Conservation (phyloP, 441 rosid species). For the Adansonia rubrostipa region DNA sequence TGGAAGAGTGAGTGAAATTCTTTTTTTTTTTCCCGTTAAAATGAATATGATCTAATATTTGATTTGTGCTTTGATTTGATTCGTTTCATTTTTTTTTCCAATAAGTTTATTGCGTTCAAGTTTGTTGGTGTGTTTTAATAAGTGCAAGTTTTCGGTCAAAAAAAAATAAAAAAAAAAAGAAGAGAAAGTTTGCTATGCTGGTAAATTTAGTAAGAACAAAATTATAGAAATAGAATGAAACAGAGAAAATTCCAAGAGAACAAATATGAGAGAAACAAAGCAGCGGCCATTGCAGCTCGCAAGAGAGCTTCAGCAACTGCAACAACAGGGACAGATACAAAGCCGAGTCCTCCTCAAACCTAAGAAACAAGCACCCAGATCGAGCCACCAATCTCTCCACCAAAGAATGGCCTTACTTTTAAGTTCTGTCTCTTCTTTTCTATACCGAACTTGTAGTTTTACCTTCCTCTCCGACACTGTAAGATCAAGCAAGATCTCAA, state of each 20-base stretch:
- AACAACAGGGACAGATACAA: conserved; percentile 16
- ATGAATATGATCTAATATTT: no score
- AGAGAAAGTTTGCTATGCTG: no score
- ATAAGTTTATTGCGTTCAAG: no score
- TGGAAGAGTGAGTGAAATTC: no score
- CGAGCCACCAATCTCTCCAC: conserved; percentile 67
- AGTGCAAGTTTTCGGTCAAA: no score
- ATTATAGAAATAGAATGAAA: background rate
- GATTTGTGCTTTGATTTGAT: no score
- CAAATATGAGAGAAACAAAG: background rate
- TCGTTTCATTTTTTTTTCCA: no score
- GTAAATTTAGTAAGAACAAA: no score
- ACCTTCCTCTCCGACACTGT: conserved; percentile 60
- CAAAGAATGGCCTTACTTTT: conserved; percentile 59
- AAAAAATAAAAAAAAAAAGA: no score
- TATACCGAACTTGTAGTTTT: conserved; percentile 47
- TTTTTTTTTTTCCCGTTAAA: no score
- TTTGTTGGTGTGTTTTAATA: no score
- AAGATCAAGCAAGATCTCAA: conserved; percentile 64
- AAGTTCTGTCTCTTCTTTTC: conserved; percentile 57
- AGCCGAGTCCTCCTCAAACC: conserved; percentile 21
- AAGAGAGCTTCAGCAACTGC: conserved; percentile 53
- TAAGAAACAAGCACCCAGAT: conserved; percentile 18
- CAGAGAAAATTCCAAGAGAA: conserved; percentile 6
- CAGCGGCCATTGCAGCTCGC: conserved; percentile 67